A percentile compares a stretch with the other conserved stretches of the same genome.
These are phyloP conservation scores for Sclerotinia glacialis DNA, from an alignment of 2,329 filamentous ascomycete genomes.

Conservation along the genomic window DNA sequence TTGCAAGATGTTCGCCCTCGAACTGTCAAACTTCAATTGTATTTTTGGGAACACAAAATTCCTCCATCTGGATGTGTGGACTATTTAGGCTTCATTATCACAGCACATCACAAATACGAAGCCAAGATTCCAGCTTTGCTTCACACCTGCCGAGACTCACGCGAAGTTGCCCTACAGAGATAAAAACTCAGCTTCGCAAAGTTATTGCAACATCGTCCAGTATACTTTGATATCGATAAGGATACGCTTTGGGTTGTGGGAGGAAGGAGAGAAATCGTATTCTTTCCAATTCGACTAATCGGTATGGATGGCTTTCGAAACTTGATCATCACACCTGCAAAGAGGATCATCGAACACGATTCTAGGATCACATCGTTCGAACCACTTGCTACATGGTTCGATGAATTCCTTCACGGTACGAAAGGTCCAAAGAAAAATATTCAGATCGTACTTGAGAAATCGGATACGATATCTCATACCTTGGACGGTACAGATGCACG, in stretches of 20 bases:
- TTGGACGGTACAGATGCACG: not conserved
- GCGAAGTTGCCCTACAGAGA: not conserved
- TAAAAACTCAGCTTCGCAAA: not conserved
- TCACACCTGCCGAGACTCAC: not conserved
- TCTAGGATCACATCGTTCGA: not conserved
- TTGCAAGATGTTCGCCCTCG: not conserved
- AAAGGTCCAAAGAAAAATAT: not conserved
- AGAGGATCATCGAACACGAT: fast-evolving
- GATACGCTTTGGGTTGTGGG: slow-evolving; percentile 2
- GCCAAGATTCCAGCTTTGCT: not conserved
- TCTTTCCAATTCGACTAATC: not conserved
- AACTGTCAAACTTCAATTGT: not conserved
- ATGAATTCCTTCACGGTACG: not conserved
- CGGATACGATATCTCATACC: not conserved
- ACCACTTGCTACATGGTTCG: not conserved
- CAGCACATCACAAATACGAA: not conserved
- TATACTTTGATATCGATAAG: not conserved
- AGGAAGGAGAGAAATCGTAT: not conserved
- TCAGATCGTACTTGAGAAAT: not conserved
- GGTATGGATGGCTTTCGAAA: not conserved
- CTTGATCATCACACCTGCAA: not conserved
- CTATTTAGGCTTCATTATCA: not conserved
- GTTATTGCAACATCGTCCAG: not conserved
- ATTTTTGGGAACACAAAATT: not conserved
- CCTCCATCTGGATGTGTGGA: fast-evolving